These are phyloP conservation scores for Tolypocladium ophioglossoides DNA, from an alignment of 2,329 filamentous ascomycete species.

Conservation along the genomic window DNA sequence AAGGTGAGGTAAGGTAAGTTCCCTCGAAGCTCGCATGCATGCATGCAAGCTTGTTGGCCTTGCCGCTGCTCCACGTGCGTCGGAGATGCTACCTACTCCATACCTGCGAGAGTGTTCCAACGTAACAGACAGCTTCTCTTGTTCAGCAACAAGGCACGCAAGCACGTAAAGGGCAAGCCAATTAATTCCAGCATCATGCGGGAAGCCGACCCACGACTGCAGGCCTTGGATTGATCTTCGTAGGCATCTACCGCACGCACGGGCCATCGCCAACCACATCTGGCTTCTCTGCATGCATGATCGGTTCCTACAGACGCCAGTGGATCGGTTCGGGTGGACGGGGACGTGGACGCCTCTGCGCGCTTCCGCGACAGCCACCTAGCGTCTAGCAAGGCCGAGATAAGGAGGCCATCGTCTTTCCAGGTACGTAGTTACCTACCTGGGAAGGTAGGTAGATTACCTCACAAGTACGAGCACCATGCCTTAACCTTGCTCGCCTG, in stretches of 20 bases:
- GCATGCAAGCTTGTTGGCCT: not conserved
- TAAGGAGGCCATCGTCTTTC: not conserved
- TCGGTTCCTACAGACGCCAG: slow-evolving; percentile 1
- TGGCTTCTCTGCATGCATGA: not conserved
- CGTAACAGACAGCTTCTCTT: not conserved
- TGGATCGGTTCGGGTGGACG: not conserved
- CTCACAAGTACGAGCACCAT: not conserved
- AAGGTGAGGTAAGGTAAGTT: no score
- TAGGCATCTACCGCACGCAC: not conserved
- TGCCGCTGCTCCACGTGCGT: not conserved
- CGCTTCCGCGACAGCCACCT: not conserved
- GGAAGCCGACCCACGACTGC: not conserved
- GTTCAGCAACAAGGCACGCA: not conserved
- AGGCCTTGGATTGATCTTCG: not conserved
- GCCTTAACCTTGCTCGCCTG: not conserved
- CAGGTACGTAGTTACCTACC: no score
- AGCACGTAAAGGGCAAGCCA: not conserved
- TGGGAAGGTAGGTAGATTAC: not conserved
- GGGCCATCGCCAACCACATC: not conserved
- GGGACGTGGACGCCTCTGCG: not conserved
- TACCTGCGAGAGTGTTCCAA: not conserved
- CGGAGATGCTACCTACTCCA: not conserved
- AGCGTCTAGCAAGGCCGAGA: not conserved
- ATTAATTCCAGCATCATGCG: not conserved
- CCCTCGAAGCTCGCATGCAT: not conserved